A percentile compares a stretch with the other conserved stretches of the same genome.
phyloP scores from a whole-genome alignment of 108 stramenopile species.

The Skeletonema marinoi region DNA sequence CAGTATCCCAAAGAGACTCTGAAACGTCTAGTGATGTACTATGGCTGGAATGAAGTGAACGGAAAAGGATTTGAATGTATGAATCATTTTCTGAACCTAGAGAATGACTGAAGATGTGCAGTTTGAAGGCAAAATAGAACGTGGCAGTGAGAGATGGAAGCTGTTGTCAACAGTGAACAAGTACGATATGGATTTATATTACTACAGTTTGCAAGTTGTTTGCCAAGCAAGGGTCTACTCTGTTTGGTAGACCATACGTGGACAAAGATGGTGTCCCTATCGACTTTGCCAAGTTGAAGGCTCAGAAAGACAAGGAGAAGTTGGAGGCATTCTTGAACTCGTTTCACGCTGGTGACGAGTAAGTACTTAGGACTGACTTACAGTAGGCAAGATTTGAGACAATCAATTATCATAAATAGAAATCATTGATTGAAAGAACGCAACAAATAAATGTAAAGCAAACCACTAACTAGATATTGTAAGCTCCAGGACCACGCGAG shows the following conservation, averaged over 20 bases:
- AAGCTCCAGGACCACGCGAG: no score
- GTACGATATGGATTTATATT: conserved; percentile 46
- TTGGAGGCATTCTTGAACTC: background rate
- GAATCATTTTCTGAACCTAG: background rate
- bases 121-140: conserved; percentile 3
- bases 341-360: background rate
- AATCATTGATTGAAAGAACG: no score
- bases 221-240: conserved; percentile 35
- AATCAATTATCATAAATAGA: no score
- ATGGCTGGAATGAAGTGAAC: conserved; percentile 24
- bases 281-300: conserved; percentile 12
- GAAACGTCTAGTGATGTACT: conserved; percentile 34
- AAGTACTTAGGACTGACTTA: no score
- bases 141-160: conserved; percentile 33
- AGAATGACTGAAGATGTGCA: background rate
- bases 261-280: conserved; percentile 6
- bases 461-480: no score
- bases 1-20: conserved; percentile 28
- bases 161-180: conserved; percentile 29
- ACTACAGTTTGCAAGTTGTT: conserved; percentile 37
- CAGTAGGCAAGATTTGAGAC: no score
- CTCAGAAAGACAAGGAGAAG: background rate
- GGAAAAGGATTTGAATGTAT: conserved; percentile 3
- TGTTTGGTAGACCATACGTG: conserved; percentile 19
- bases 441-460: no score